Conservation (phyloP, 2,329 filamentous ascomycete species). For the Lithohypha guttulata region DNA sequence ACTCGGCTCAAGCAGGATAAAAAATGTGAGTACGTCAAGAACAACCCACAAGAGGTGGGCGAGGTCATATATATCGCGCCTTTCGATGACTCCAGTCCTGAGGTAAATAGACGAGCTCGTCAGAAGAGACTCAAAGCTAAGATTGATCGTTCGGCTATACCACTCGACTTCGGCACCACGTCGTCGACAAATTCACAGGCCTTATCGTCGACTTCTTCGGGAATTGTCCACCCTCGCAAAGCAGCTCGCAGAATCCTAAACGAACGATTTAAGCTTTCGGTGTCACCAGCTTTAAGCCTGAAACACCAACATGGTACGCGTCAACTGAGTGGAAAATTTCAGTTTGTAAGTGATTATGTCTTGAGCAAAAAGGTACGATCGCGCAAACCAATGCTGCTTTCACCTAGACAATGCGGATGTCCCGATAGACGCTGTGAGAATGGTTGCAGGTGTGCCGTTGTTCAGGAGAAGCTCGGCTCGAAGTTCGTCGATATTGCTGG, state of each 20-base stretch:
- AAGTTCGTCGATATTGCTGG: background rate
- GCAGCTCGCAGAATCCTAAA: slow-evolving; percentile 13
- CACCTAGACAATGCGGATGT: background rate
- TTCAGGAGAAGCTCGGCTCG: background rate
- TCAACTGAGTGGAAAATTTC: slow-evolving; percentile 20
- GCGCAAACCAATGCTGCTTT: background rate
- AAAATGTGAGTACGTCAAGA: slow-evolving; percentile 2
- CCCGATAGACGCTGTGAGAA: background rate
- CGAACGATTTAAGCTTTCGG: slow-evolving; percentile 15
- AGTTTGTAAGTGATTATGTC: slow-evolving; percentile 19
- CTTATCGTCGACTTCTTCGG: background rate
- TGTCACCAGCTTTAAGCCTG: slow-evolving; percentile 14
- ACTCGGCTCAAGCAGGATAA: slow-evolving; percentile 12
- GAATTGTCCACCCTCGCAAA: slow-evolving; percentile 14
- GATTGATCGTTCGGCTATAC: background rate
- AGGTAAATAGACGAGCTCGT: slow-evolving; percentile 7
- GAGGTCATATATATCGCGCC: slow-evolving; percentile 12
- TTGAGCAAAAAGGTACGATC: slow-evolving; percentile 13
- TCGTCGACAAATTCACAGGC: background rate
- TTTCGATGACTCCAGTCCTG: slow-evolving; percentile 12
- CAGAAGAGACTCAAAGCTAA: slow-evolving; percentile 16
- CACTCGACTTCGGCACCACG: slow-evolving; percentile 7
- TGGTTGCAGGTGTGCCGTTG: background rate
- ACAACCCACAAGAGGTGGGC: slow-evolving; percentile 12
- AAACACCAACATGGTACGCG: slow-evolving; percentile 17